Evolutionary conservation across 2,329 filamentous ascomycete species (phyloP), one percentile per base, ranked within the genome.

Genomic region (Trichoderma sp.): DNA sequence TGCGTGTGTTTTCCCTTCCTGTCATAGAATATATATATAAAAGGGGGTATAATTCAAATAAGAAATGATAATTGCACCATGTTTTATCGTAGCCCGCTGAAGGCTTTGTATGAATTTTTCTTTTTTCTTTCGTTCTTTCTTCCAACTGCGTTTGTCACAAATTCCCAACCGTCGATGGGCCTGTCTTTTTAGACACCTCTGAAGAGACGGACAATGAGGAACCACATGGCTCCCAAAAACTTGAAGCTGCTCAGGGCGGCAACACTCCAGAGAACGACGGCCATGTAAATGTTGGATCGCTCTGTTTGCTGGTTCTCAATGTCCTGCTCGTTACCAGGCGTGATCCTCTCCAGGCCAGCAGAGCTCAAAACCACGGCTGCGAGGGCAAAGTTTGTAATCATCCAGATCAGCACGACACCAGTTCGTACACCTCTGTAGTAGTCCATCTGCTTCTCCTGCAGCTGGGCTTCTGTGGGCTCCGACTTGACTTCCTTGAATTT

Each of bases 391-490:
- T 99, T 99, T 77, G 90, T 94, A 75, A 98, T 93, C 86, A 99
- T 97, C 96, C 96, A 99, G 73, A 91, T 89, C 61, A 98, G 83
- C 34, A 99, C 96, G 73, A 97, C 94, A 32, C 93, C 89, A 24
- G 92, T 96, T 71, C 96, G 89, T 79, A 99, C 97, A 73, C 94
- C 96, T 75, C 94, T 94, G 86, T 99, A 99, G 82, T 98, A 99
- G 79, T 99, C 96, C 83, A 97, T 93, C 79, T 99, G 95, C 76
- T 91, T 93, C 77, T 97, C 94, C 43, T 89, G 85, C 55, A 86
- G 81, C 73, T 88, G 84, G 0, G 82, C 77, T 0, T 86, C 78
- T 0, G 84, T 85, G 0, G 87, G 86, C 0, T 83, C 75, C 75
- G 88, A 89, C 80, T 90, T 89, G 71, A 93, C 90, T 71, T 90